A percentile compares a stretch with the other conserved stretches of the same genome.
phyloP scores from a whole-genome alignment of 495 filamentous ascomycete genomes.

The Xylaria scruposa region DNA sequence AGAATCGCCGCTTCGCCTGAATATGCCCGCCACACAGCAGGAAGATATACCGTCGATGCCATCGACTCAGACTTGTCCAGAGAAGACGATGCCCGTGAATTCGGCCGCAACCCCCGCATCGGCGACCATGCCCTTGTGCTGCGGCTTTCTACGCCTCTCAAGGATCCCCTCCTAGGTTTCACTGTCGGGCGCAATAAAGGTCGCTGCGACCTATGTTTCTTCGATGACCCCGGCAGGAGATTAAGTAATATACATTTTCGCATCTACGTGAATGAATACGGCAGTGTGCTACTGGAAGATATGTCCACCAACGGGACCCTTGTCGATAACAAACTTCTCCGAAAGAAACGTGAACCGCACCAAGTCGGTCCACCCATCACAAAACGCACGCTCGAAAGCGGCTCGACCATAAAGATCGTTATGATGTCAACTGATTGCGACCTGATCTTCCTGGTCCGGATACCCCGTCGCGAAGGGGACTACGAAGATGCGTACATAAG shows the following conservation, averaged over 20 bases:
- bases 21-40: constrained; percentile 46
- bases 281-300: constrained; percentile 88
- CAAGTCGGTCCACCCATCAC: constrained; percentile 37
- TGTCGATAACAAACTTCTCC: constrained; percentile 72
- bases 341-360: constrained; percentile 46
- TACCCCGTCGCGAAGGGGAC: constrained; percentile 71
- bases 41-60: constrained; percentile 49
- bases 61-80: constrained; percentile 54
- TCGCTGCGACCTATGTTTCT: constrained; percentile 77
- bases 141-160: constrained; percentile 73
- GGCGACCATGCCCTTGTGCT: constrained; percentile 77
- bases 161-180: constrained; percentile 72
- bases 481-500: constrained; percentile 62
- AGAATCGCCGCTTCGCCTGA: constrained; percentile 51
- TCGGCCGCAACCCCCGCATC: constrained; percentile 55
- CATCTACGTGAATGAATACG: constrained; percentile 81
- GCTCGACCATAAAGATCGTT: constrained; percentile 74
- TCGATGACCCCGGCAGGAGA: constrained; percentile 61
- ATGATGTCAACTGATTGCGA: constrained; percentile 55
- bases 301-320: constrained; percentile 90
- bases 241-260: constrained; percentile 92
- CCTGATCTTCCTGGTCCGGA: constrained; percentile 82
- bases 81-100: constrained; percentile 50
- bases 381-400: constrained; percentile 70
- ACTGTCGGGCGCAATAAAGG: constrained; percentile 77